Evolutionary conservation across 2,329 filamentous ascomycete genomes (phyloP), one percentile per base, ranked within the genome.

Genomic region (Epichloe aotearoae): DNA sequence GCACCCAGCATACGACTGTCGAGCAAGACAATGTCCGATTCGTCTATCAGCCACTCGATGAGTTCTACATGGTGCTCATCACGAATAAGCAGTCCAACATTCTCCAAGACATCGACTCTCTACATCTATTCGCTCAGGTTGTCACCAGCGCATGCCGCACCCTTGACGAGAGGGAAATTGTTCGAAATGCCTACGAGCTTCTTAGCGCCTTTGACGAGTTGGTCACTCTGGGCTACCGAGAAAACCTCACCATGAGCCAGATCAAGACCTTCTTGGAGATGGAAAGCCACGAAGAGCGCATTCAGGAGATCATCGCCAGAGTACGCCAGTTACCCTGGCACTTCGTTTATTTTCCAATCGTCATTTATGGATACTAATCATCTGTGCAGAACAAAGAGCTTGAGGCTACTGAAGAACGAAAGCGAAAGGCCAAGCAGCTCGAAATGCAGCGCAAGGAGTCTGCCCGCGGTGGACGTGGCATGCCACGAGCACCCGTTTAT

Each of bases 31-130:
- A 95, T 74, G 93, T 98, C 64, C 91, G 93, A 73, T 98, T 96
- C 66, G 93, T 98, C 53, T 98, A 98, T 76, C 93, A 98, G 69
- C 94, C 93, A 54, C 79, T 98, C 57, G 94, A 98, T 72, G 94
- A 98, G 75, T 83, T 98, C 57, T 98, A 98, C 79, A 97, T 98
- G 82, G 91, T 98, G 58, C 82, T 98, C 64, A 97, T 98, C 71
- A 98, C 94, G 69, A 98, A 98, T 76, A 86, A 89, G 62, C 93
- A 97, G 75, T 97, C 91, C 69, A 98, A 98, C 72, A 98, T 98
- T 60, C 79, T 98, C 48, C 93, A 98, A 73, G 93, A 98, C 70
- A 98, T 98, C 69, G 93, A 97, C 72, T 95, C 93, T 53, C 80
- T 98, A 54, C 94, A 98, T 69, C 79, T 98, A 19, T 98, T 98